These are phyloP conservation scores for Brassica cretica DNA, from an alignment of 345 rosid species.

Conservation along the genomic window DNA sequence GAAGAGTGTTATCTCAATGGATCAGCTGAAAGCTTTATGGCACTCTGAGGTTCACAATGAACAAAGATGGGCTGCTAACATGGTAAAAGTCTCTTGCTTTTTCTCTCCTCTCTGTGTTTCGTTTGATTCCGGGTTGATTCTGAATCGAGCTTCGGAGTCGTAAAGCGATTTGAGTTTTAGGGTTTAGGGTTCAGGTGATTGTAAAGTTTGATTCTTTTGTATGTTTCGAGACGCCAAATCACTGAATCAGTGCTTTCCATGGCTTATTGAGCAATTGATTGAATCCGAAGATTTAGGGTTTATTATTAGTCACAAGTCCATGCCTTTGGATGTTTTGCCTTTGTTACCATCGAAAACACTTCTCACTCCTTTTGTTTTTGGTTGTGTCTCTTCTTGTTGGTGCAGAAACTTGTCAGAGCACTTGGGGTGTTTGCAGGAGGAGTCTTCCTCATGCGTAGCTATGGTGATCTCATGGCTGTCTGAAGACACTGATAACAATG, in stretches of 20 bases:
- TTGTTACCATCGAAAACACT: background rate
- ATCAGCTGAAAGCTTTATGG: slow-evolving; percentile 58
- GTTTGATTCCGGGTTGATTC: background rate
- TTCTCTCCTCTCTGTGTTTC: background rate
- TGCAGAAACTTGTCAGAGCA: slow-evolving; percentile 78
- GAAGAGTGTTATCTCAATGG: slow-evolving; percentile 45
- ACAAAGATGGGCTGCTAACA: slow-evolving; percentile 69
- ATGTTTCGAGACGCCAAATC: background rate
- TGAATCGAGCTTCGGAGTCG: background rate
- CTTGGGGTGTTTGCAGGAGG: slow-evolving; percentile 77
- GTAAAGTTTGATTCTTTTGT: background rate
- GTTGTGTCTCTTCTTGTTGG: background rate
- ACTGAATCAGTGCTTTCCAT: too few relatives aligned
- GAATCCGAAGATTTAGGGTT: background rate
- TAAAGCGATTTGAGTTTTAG: too few relatives aligned
- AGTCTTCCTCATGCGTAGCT: slow-evolving; percentile 74
- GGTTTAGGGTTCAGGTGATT: too few relatives aligned
- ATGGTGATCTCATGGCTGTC: slow-evolving; percentile 85
- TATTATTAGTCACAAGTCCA: slow-evolving; percentile 5
- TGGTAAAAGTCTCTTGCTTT: slow-evolving; percentile 38
- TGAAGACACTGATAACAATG: slow-evolving; percentile 46
- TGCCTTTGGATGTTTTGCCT: background rate
- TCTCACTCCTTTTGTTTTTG: background rate
- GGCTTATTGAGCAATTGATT: background rate
- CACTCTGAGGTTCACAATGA: slow-evolving; percentile 70